Conservation (phyloP, 2,329 filamentous ascomycete species). For the Phialophora expanda region DNA sequence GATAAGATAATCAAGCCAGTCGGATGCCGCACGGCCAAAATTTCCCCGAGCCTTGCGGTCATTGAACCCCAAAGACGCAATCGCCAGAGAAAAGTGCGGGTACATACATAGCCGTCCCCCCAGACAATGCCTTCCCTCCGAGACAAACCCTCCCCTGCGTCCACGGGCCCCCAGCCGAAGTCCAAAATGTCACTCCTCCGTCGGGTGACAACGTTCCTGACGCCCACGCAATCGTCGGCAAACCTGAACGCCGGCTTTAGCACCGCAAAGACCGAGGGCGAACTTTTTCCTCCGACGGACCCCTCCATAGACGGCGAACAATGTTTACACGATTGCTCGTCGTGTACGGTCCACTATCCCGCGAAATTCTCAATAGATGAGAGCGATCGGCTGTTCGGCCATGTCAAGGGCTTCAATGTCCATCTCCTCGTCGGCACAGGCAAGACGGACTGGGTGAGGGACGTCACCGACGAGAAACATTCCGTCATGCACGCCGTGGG, state of each 20-base stretch:
- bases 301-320: conserved; percentile 84
- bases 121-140: conserved; percentile 8
- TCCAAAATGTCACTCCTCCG: conserved; percentile 32
- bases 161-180: not conserved
- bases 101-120: not conserved
- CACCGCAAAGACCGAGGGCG: conserved; percentile 53
- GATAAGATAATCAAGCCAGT: conserved; percentile 20
- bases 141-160: not conserved
- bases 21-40: conserved; percentile 7
- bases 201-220: conserved; percentile 28
- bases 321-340: conserved; percentile 84
- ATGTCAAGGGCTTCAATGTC: conserved; percentile 84
- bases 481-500: conserved; percentile 80
- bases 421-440: conserved; percentile 94
- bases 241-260: conserved; percentile 44
- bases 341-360: conserved; percentile 79
- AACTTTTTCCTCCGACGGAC: conserved; percentile 75
- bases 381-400: conserved; percentile 78
- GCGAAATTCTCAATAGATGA: conserved; percentile 74
- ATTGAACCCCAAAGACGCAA: conserved; percentile 2
- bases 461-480: conserved; percentile 85
- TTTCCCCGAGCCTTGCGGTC: conserved; percentile 13
- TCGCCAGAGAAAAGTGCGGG: conserved; percentile 9
- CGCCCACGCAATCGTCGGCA: conserved; percentile 15
- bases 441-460: conserved; percentile 90